Conservation (phyloP, 345 rosid genomes). For the Euclidium syriacum region DNA sequence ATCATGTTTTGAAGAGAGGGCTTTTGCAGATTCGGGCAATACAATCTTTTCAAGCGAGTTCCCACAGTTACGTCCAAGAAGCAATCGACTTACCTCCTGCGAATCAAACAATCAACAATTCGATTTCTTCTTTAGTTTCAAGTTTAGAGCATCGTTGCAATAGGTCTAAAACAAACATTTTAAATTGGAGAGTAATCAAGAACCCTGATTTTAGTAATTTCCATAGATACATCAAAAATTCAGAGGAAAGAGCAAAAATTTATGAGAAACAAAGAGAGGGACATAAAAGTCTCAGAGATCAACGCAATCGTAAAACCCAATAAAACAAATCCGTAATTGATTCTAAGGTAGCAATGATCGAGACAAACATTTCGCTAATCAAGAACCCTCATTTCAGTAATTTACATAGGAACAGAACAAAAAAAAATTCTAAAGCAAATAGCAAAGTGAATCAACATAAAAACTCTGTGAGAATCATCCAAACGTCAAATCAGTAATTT, state of each 20-base stretch:
- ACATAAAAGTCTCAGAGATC: neutral
- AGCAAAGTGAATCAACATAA: neutral
- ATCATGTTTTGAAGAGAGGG: slow-evolving; percentile 50
- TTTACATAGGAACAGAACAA: neutral
- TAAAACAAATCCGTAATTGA: neutral
- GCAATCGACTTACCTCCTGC: slow-evolving; percentile 82
- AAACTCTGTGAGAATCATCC: neutral
- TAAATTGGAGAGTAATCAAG: neutral
- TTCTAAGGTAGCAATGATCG: no score
- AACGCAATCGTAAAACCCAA: neutral
- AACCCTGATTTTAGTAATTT: neutral
- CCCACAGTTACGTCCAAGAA: slow-evolving; percentile 77
- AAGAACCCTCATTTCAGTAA: neutral
- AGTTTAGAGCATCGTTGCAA: neutral
- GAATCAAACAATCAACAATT: slow-evolving; percentile 11
- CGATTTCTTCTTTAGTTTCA: neutral
- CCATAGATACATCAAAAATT: neutral
- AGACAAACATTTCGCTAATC: no score
- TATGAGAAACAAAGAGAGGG: neutral
- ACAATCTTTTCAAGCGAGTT: slow-evolving; percentile 40
- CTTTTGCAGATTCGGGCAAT: slow-evolving; percentile 48
- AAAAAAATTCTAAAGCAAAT: no score
- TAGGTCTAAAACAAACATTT: neutral
- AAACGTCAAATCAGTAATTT: neutral
- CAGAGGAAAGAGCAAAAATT: neutral